Conservation (phyloP, 2,329 filamentous ascomycete genomes). For the Emergomyces africanus region DNA sequence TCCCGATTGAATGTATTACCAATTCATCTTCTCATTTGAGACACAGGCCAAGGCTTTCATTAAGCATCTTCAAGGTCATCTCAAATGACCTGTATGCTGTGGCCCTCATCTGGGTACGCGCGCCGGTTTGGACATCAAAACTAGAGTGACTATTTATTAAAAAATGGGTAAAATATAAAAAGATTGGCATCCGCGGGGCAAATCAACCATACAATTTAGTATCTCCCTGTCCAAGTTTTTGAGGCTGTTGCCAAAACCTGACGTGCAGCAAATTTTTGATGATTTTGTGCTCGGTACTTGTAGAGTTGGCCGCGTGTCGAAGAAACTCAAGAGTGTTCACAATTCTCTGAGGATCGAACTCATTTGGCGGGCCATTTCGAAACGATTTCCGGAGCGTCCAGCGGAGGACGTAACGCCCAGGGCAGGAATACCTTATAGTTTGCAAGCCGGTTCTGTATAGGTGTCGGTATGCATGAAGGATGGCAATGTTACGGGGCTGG, state of each 20-base stretch:
- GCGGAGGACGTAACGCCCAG: conserved; percentile 42
- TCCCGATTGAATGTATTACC: not conserved
- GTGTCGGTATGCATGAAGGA: conserved; percentile 44
- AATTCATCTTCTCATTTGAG: conserved; percentile 16
- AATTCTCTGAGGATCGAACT: conserved; percentile 29
- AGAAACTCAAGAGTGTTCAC: conserved; percentile 36
- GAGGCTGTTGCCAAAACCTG: conserved; percentile 30
- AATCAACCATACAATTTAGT: conserved; percentile 19
- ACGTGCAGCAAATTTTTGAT: conserved; percentile 33
- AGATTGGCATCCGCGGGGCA: not conserved
- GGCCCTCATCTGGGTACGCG: not conserved
- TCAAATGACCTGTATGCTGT: conserved; percentile 28
- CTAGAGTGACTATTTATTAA: not conserved
- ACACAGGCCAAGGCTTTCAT: conserved; percentile 36
- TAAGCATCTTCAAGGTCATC: conserved; percentile 33
- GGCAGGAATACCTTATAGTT: conserved; percentile 45
- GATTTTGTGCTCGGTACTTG: conserved; percentile 35
- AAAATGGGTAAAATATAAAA: not conserved
- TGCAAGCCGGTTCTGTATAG: conserved; percentile 42
- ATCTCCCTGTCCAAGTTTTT: conserved; percentile 15
- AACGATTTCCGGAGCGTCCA: conserved; percentile 32
- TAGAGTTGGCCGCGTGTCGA: conserved; percentile 25
- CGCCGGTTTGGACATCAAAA: not conserved
- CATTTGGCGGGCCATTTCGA: conserved; percentile 22
- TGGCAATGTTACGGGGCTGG: conserved; percentile 14